Base-by-base conservation (phyloP, 352 stramenopile species). In the Globisporangium iwayamae region DNA sequence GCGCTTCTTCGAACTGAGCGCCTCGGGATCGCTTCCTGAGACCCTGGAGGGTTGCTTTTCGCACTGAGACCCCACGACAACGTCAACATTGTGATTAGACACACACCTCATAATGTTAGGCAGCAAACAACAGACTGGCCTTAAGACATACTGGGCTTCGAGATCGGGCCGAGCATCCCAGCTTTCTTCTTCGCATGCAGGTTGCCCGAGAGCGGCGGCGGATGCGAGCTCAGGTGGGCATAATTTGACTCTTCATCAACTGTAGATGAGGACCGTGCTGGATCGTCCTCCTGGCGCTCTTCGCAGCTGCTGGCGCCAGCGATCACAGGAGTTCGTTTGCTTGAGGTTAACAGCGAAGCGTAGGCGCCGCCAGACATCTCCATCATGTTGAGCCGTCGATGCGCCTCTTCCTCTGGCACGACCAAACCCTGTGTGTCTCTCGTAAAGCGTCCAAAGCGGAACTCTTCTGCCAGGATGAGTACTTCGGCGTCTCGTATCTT, bases 391-490 rank as follows among this genome's bases (percentile, higher is more conserved):
- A 68, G 58, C n/a, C 73, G 69, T 3, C 80, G 76, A 3, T 72
- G 63, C 4, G 79, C 82, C 65, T 93, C 82, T 28, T 78, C 76
- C 22, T 81, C 78, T 0, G 87, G 87, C 1, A 96, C 80, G 3
- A 96, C 43, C 3, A 71, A 79, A 7, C 85, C 83, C n/a, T 93
- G 74, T 25, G 81, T 63, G 60, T 96, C 86, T 1, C 83, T 76
- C 18, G 85, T 78, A 36, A 87, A 93, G 1, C 75, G 72, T 2
- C 87, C 87, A 60, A 78, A 83, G 3, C 69, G 56, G 18, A 66
- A 67, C 71, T 97, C 89, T 67, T 96, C 90, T 10, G 81, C 61
- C 1, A 97, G 43, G 3, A 97, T 55, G 0, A 94, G 43, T 6
- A 58, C 46, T 57, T 96, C 88, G 6, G 82, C 87, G 22, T 86